Evolutionary conservation across 768 basidiomycete species (phyloP), one percentile per base, ranked within the genome.

Genomic region (Leccinum arenicola): DNA sequence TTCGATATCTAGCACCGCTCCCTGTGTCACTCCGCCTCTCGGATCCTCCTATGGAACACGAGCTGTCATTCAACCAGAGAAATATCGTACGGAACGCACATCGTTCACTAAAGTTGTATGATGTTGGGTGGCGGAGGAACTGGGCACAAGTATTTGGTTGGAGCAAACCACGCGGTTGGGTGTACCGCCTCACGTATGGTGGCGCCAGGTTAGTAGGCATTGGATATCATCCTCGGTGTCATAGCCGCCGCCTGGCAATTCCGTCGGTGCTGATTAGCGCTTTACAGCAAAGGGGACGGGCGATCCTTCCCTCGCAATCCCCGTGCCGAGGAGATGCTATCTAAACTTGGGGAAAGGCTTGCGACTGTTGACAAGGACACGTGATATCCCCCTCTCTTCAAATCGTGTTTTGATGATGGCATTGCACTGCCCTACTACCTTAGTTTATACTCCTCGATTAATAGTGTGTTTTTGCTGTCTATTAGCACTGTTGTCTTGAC

Each of bases 71-170:
- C 58, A 64, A 70, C 4, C 91, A 94, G 70, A 81, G 91, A 38
- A 73, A 78, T 48, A 76, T 87, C 2, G 86, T 93, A 0, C 82
- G 78, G 60, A 78, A 82, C 25, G 88, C 87, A 12, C 87, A 90
- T 61, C 72, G 79, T 3, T 68, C 77, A 33, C 79, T 92, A 29
- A 80, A 79, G 12, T 50, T 89, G 21, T 94, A 93, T 66, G 84
- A 93, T 66, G 62, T 94, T 6, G 91, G 92, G 11, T 88, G 84
- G 83, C 76, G 79, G 50, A 78, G 73, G 61, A 94, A 94, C 62
- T 86, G 86, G 81, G 74, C 68, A 17, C 87, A 90, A 68, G 84
- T 84, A 2, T 79, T 91, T 59, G 89, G 88, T 10, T 86, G 80
- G 80, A 77, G 73, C 40, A 76, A 67, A 35, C 78, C 74, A 58